Base-by-base conservation (phyloP, 1,284 basidiomycete genomes). In the Leccinum insigne region DNA sequence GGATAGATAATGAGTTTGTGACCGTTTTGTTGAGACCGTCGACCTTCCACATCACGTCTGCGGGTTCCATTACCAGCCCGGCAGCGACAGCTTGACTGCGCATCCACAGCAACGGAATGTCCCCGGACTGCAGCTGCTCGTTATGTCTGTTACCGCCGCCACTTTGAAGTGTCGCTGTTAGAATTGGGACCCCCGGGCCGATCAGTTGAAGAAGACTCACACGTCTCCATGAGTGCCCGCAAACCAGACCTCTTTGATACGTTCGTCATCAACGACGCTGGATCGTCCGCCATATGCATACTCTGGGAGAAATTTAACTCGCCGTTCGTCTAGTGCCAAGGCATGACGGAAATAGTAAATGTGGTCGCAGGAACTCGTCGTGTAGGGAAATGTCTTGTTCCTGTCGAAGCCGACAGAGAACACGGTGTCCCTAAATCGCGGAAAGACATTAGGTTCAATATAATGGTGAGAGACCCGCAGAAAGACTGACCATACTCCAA, bases 301-400 rank as follows among this genome's bases (percentile, higher is more conserved):
- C 64, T 82, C 80, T 0, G 80, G 79, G 49, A 79, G 70, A 66
- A 81, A 82, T 64, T 80, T 81, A 64, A 79, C 78, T 6, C 80
- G 77, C 52, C 79, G 70, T 60, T 81, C 80, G 60, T 82, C 80
- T 44, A 81, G 64, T 4, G 75, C 77, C 16, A 78, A 60, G 1
- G 75, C 77, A 57, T 78, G 75, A 35, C 77, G 69, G 52, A 77
- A 77, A 56, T 70, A 69, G 23, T 73, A 78, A 5, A 78, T 66
- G 58, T 77, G 77, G 29, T 76, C 68, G 54, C 69, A 71, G 2
- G 70, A 69, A 6, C 68, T 68, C n/a, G 70, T 75, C 11, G 75
- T 75, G 16, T 66, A 70, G 9, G 77, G 78, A 11, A 80, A 57
- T 13, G 63, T 70, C 32, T 61, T 74, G 4, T 65, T 63, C 61